Evolutionary conservation across 345 rosid species (phyloP).

Genomic region (Lenwebbia sp.): DNA sequence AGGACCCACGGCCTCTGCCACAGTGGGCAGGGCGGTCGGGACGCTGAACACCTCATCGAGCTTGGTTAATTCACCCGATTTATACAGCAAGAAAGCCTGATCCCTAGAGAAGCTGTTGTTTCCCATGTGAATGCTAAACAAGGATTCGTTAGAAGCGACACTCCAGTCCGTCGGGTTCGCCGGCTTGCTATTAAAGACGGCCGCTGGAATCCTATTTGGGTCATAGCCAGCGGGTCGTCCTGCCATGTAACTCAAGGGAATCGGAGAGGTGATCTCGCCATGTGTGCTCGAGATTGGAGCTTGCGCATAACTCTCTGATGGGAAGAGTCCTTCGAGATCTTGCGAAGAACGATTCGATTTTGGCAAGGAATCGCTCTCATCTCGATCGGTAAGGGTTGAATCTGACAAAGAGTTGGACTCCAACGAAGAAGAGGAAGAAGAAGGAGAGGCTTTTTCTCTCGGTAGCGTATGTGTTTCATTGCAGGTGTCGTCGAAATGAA

Average conservation of each 20-base stretch:
- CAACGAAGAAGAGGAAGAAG: conserved; percentile 8
- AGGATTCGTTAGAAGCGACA: conserved; percentile 71
- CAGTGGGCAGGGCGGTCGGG: conserved; percentile 11
- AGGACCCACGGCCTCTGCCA: not conserved
- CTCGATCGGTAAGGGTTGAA: conserved; percentile 5
- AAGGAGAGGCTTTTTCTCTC: not conserved
- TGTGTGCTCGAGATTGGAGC: not conserved
- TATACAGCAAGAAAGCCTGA: conserved; percentile 27
- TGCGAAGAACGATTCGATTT: not conserved
- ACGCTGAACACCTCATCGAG: conserved; percentile 29
- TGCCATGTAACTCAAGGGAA: not conserved
- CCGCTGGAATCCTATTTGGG: conserved; percentile 60
- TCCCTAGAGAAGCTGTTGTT: conserved; percentile 43
- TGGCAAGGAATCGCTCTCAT: not conserved
- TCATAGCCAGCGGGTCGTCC: conserved; percentile 29
- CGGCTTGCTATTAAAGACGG: conserved; percentile 41
- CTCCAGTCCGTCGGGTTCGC: conserved; percentile 62
- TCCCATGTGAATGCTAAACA: conserved; percentile 73
- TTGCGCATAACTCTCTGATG: not conserved
- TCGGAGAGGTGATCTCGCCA: conserved; percentile 6
- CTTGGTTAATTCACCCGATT: conserved; percentile 47
- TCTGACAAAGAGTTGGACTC: conserved; percentile 17
- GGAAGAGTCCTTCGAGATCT: not conserved
- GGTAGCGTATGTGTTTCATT: not conserved
- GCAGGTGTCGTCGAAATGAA: not conserved